Conservation (phyloP, 2,329 filamentous ascomycete genomes). For the Xylaria hypoxylon region DNA sequence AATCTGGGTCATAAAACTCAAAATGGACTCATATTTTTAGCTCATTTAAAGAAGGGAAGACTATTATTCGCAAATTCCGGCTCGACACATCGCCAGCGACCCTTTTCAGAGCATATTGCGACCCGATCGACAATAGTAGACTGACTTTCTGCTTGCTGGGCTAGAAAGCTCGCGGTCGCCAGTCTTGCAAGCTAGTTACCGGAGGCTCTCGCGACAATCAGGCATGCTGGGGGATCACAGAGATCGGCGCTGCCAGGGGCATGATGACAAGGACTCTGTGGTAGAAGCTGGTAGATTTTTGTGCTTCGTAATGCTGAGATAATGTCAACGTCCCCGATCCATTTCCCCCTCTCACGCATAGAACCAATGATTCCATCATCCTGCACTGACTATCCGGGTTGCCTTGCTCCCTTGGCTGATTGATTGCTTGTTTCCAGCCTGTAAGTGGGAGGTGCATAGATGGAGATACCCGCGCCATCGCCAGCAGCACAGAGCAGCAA, state of each 20-base stretch:
- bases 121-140: neutral
- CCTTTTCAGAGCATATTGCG: neutral
- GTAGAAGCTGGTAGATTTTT: neutral
- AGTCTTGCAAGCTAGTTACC: conserved; percentile 9
- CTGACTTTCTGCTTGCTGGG: neutral
- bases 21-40: too few species aligned
- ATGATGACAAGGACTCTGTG: too few species aligned
- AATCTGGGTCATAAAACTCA: too few species aligned
- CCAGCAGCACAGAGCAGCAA: too few species aligned
- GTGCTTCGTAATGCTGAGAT: conserved; percentile 2
- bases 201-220: neutral
- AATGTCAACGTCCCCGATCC: neutral
- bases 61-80: neutral
- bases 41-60: too few species aligned
- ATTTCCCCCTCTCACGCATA: neutral
- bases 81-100: neutral
- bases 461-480: too few species aligned
- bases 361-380: neutral
- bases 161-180: neutral
- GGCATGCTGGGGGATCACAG: neutral
- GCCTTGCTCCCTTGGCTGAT: neutral
- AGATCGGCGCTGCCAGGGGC: neutral
- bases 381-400: neutral
- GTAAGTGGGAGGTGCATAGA: too few species aligned
- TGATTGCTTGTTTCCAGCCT: neutral